phyloP scores from a whole-genome alignment of 1,284 basidiomycete genomes.

The Cryptococcus hybrid region DNA sequence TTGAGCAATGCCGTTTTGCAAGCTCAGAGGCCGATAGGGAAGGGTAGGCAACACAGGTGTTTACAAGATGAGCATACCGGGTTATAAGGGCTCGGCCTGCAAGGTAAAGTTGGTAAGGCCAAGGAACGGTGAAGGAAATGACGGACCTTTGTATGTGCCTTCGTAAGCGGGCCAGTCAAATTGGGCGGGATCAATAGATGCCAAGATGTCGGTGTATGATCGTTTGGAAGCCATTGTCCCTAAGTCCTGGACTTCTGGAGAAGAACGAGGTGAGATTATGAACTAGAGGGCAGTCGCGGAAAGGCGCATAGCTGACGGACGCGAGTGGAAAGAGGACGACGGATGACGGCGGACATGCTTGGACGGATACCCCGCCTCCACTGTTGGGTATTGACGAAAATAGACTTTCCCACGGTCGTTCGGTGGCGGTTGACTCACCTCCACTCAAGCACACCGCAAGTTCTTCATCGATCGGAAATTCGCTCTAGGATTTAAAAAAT shows the following conservation, averaged over 20 bases:
- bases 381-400: too few species aligned
- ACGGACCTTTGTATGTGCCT: conserved; percentile 37
- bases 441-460: neutral
- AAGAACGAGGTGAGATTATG: too few species aligned
- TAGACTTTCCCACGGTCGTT: neutral
- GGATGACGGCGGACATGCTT: too few species aligned
- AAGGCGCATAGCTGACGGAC: too few species aligned
- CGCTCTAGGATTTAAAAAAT: too few species aligned
- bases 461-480: neutral
- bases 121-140: too few species aligned
- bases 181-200: neutral
- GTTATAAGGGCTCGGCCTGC: conserved; percentile 44
- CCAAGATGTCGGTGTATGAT: neutral
- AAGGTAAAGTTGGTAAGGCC: neutral
- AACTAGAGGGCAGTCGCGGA: too few species aligned
- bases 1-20: conserved; percentile 27
- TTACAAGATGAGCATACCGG: conserved; percentile 29
- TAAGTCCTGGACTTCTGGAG: too few species aligned
- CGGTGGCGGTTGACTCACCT: conserved; percentile 2
- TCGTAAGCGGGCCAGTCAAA: conserved; percentile 38
- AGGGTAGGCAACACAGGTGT: conserved; percentile 13
- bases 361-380: too few species aligned
- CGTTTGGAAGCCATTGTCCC: neutral
- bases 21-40: conserved; percentile 16
- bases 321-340: too few species aligned